These are phyloP conservation scores for Metarhizium guizhouense DNA, from an alignment of 2,329 filamentous ascomycete genomes.

Conservation along the genomic window DNA sequence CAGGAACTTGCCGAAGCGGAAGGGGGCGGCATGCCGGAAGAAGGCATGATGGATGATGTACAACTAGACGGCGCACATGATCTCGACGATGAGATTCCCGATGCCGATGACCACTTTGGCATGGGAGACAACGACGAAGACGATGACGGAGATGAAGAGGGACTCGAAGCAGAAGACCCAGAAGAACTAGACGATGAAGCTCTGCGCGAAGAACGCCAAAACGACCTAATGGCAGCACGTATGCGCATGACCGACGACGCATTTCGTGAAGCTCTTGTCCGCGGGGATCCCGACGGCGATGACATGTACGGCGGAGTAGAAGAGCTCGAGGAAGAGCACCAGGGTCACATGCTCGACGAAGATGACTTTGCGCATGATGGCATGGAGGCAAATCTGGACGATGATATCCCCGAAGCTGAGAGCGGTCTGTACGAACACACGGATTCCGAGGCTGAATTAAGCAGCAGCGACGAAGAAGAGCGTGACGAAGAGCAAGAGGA, in stretches of 20 bases:
- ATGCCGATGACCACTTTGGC: conserved; percentile 42
- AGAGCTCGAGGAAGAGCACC: conserved; percentile 45
- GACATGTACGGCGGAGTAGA: conserved; percentile 46
- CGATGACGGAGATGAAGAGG: conserved; percentile 30
- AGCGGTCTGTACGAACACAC: conserved; percentile 66
- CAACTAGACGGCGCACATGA: conserved; percentile 50
- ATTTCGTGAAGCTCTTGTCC: conserved; percentile 48
- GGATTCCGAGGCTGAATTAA: conserved; percentile 59
- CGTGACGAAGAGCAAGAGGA: conserved; percentile 12
- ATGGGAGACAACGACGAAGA: conserved; percentile 33
- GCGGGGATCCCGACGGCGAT: conserved; percentile 37
- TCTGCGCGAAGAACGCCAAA: conserved; percentile 34
- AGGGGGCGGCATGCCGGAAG: conserved; percentile 26
- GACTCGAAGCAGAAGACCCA: conserved; percentile 28
- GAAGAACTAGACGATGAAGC: conserved; percentile 31
- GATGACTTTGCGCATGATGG: conserved; percentile 44
- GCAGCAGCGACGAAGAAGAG: conserved; percentile 32
- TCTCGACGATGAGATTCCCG: conserved; percentile 66
- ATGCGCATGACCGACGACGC: conserved; percentile 53
- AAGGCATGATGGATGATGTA: conserved; percentile 43
- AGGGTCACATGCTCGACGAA: conserved; percentile 53
- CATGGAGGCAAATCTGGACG: conserved; percentile 63
- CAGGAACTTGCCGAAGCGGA: conserved; percentile 67
- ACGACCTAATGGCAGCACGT: conserved; percentile 38
- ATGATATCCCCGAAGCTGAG: conserved; percentile 59